Base-by-base conservation (phyloP, 1,284 basidiomycete genomes). In the Porogramme epimiltina region DNA sequence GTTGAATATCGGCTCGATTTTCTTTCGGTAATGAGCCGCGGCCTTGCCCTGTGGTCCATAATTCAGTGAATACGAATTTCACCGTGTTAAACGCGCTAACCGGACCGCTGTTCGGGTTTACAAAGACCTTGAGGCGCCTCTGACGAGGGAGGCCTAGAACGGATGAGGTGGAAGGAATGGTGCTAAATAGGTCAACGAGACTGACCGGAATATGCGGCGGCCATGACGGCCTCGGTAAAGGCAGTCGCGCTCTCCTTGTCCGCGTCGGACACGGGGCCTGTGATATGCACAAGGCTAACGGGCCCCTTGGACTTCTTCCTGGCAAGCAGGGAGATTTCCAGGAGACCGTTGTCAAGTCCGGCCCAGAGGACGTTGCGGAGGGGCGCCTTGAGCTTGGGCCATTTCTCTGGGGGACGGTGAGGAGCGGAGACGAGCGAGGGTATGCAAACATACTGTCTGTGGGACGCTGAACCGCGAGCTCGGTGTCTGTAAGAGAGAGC, bases 31-130 rank as follows among this genome's bases (percentile, higher is more conserved):
- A 0, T 88, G 73, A 0, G 74, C 59, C 10, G 70, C 71, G 0
- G 81, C 89, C 66, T 89, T 91, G 42, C 91, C 91, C 80, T 95
- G 75, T 13, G 15, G 9, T 22, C 19, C 24, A 40, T 13, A 5
- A 4, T 37, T 37, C 5, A 39, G 19, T 4, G 9, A n/a, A n/a
- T n/a, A n/a, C n/a, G n/a, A n/a, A n/a, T 1, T 19, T 31, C 11
- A 22, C 11, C 3, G 23, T 13, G 4, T 26, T 3, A 60, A 72
- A 31, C 61, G n/a, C n/a, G n/a, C n/a, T n/a, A n/a, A 89, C 88
- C 25, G 76, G 75, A 2, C 95, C 95, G 52, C 95, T 89, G 47
- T 82, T 73, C 2, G 95, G 95, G 67, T 98, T 98, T 56, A 98
- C 78, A n/a, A 98, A 70, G 1, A 98, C 76, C 54, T 85, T 80